phyloP scores from a whole-genome alignment of 495 filamentous ascomycete genomes.

The Oidiodendron maius region DNA sequence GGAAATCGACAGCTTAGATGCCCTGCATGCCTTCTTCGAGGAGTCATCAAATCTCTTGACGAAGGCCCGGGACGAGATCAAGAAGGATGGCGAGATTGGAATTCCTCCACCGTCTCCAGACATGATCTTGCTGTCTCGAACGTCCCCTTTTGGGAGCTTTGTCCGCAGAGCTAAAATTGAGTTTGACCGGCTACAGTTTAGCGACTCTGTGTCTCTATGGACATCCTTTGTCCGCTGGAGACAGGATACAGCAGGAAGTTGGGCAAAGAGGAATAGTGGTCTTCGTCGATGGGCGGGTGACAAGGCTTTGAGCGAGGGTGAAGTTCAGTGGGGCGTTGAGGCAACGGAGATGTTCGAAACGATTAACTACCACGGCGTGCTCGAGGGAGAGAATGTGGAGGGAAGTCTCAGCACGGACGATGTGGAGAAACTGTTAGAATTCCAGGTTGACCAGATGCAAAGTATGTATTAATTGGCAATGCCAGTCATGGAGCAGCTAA shows the following conservation, averaged over 20 bases:
- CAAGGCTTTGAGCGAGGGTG: constrained; percentile 48
- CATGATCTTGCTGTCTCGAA: constrained; percentile 49
- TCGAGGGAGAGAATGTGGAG: constrained; percentile 34
- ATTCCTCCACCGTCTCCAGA: constrained; percentile 35
- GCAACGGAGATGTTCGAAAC: constrained; percentile 30
- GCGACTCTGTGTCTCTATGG: constrained; percentile 74
- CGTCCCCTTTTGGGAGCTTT: constrained; percentile 82
- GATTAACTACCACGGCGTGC: constrained; percentile 27
- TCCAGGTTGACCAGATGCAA: constrained; percentile 81
- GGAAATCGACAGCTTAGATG: constrained; percentile 75
- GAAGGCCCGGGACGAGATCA: constrained; percentile 53
- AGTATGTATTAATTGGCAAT: constrained; percentile 41
- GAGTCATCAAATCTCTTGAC: constrained; percentile 49
- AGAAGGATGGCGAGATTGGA: constrained; percentile 44
- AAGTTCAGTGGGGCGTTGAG: constrained; percentile 32
- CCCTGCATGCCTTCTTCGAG: constrained; percentile 66
- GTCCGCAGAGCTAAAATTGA: constrained; percentile 72
- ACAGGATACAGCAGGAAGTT: constrained; percentile 62
- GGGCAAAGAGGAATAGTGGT: constrained; percentile 61
- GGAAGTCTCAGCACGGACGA: constrained; percentile 67
- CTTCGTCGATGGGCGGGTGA: constrained; percentile 61
- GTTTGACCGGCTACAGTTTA: constrained; percentile 73
- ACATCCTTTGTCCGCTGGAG: constrained; percentile 71
- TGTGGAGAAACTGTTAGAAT: constrained; percentile 76
- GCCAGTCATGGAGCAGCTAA: neutral